phyloP scores from a whole-genome alignment of 2,329 filamentous ascomycete species.

The Leptographium radiaticola region DNA sequence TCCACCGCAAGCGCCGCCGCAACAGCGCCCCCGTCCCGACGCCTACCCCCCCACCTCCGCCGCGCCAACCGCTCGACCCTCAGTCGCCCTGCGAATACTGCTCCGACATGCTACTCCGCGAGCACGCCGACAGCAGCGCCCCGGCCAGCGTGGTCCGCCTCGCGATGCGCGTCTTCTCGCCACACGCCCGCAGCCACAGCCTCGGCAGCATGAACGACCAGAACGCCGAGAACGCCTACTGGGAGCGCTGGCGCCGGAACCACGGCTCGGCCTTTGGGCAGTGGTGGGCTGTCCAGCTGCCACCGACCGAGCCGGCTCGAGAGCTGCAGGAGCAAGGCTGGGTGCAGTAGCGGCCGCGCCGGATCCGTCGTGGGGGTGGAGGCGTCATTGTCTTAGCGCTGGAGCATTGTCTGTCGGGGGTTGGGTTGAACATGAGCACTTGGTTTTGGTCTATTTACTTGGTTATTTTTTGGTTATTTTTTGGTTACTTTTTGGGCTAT shows the following conservation, averaged over 20 bases:
- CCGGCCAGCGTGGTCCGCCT: background rate
- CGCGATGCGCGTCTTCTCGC: background rate
- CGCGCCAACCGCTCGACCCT: background rate
- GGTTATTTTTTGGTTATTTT: background rate
- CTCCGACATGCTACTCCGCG: background rate
- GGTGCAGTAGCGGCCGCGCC: background rate
- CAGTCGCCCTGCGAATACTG: constrained; percentile 1
- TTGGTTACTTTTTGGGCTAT: background rate
- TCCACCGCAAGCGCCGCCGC: background rate
- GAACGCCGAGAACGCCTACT: constrained; percentile 1
- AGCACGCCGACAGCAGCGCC: background rate
- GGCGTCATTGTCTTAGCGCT: background rate
- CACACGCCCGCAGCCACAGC: background rate
- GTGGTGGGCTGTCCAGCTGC: constrained; percentile 9
- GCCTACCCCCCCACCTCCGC: background rate
- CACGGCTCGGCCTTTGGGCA: background rate
- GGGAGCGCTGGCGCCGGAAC: constrained; percentile 4
- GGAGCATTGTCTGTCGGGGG: background rate
- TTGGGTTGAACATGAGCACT: background rate
- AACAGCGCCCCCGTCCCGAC: background rate
- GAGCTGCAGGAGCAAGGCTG: background rate
- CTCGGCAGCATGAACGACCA: background rate
- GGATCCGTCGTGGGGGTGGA: background rate
- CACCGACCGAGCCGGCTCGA: constrained; percentile 5
- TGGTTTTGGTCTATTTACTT: background rate